Percentiles rank a stretch among this genome's conserved stretches.
Evolutionary conservation across 2,329 filamentous ascomycete genomes (phyloP).

Genomic region (Sordariomycetes sp.): DNA sequence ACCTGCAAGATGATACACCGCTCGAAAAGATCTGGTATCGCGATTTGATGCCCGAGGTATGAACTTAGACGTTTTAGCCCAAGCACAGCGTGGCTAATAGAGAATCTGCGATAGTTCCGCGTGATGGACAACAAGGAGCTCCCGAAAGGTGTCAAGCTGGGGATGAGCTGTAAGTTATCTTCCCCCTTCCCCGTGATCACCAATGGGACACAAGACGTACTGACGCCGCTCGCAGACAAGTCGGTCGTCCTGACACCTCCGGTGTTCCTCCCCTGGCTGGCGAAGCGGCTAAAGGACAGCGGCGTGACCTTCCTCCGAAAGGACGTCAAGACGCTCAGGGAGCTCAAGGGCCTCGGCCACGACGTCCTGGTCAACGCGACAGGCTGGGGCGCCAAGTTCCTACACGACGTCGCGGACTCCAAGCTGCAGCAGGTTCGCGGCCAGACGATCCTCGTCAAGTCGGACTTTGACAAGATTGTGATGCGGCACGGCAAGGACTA

Average conservation of each 20-base stretch:
- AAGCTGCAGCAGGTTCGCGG: slow-evolving; percentile 6
- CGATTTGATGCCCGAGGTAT: no score
- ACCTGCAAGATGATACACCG: no score
- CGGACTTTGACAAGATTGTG: slow-evolving; percentile 5
- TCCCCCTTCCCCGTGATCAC: no score
- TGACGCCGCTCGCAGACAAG: no score
- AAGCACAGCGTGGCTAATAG: no score
- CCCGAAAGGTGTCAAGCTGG: no score
- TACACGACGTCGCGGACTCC: slow-evolving; percentile 7
- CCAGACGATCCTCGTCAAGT: slow-evolving; percentile 8
- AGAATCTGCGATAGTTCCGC: no score
- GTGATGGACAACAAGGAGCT: no score
- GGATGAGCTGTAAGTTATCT: no score
- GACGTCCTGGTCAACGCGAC: slow-evolving; percentile 10
- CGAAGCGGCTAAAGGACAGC: slow-evolving; percentile 2
- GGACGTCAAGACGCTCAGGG: slow-evolving; percentile 5
- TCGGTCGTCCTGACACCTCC: not conserved
- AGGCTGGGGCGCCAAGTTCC: slow-evolving; percentile 3
- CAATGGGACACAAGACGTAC: no score
- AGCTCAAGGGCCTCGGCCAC: slow-evolving; percentile 7
- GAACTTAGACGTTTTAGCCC: no score
- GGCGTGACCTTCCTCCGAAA: slow-evolving; percentile 8
- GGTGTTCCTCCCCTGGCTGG: not conserved
- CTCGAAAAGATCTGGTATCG: no score
- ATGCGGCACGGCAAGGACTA: slow-evolving; percentile 8